Evolutionary conservation across 768 basidiomycete genomes (phyloP).

Genomic region (Glaciozyma martinii): DNA sequence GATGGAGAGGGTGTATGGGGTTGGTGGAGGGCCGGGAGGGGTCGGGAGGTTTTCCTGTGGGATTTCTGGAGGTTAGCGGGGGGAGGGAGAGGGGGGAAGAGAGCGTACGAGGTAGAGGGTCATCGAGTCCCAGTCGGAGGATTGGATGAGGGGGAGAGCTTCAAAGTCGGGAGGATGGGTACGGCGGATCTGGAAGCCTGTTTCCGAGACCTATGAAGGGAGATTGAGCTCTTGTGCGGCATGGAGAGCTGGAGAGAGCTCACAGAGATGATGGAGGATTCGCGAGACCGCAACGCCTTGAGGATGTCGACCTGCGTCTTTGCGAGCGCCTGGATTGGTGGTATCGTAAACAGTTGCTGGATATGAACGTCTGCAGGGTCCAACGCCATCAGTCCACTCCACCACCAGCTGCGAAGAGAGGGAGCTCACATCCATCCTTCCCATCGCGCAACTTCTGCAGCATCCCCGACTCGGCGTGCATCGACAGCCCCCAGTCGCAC

Average conservation of each 20-base stretch:
- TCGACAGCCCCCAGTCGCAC: slow-evolving; percentile 7
- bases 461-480: neutral
- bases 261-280: slow-evolving; percentile 5
- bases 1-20: neutral
- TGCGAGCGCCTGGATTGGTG: slow-evolving; percentile 6
- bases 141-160: slow-evolving; percentile 1
- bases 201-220: slow-evolving; percentile 21
- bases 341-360: neutral
- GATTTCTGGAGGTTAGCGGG: neutral
- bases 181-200: slow-evolving; percentile 26
- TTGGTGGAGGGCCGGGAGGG: neutral
- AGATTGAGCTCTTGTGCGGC: too few relatives aligned
- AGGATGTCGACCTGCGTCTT: slow-evolving; percentile 1
- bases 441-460: neutral
- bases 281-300: slow-evolving; percentile 3
- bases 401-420: neutral
- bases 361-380: slow-evolving; percentile 1
- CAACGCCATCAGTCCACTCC: neutral
- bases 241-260: neutral
- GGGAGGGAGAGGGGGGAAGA: too few relatives aligned
- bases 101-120: slow-evolving; percentile 25
- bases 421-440: slow-evolving; percentile 1
- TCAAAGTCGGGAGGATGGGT: neutral
- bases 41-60: slow-evolving; percentile 30
- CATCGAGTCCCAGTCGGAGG: slow-evolving; percentile 23